Evolutionary conservation across 108 stramenopile species (phyloP), one percentile per base, ranked within the genome.

Genomic region (Nitzschia sp.): DNA sequence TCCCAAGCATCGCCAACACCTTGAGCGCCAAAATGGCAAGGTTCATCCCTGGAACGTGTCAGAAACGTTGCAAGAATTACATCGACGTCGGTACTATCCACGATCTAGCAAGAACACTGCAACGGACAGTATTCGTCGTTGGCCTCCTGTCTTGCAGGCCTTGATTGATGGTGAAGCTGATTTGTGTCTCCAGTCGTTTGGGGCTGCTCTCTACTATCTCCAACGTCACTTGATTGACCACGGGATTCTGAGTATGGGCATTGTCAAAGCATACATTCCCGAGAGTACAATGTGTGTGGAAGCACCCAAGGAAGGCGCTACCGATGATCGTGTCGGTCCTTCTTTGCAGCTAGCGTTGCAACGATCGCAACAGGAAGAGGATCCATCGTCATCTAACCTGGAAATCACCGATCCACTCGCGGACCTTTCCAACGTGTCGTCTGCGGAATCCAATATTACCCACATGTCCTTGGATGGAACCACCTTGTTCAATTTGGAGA

Each of bases 391-490:
- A 39, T 40, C 52, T 15, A 24, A 20, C 10, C 42, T n/a, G 6
- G 0, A 3, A 14, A 26, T 8, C 12, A 15, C 55, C 22, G 19
- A 41, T 39, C 40, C 62, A 7, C 48, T 63, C 41, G 46, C 40
- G 17, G 40, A 19, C n/a, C 22, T 71, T 37, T 37, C 44, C 7
- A 41, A n/a, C 10, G 10, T 41, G 1, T 41, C 10, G 9, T 53
- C 15, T 11, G 63, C 43, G 11, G 88, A 87, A 73, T 65, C 69
- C 26, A 57, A 57, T 12, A 86, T 82, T 58, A 79, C 77, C 26
- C 81, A 93, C 66, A 90, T 99, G 93, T 81, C 90, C 21, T 71
- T 99, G 19, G 99, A 99, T 65, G 99, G 95, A 41, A 92, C 87
- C 12, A 95, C 99, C 0, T 69, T 99, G 46, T 80, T 88, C 24